Conservation (phyloP, 2,329 filamentous ascomycete genomes). For the Aspergillus texensis region DNA sequence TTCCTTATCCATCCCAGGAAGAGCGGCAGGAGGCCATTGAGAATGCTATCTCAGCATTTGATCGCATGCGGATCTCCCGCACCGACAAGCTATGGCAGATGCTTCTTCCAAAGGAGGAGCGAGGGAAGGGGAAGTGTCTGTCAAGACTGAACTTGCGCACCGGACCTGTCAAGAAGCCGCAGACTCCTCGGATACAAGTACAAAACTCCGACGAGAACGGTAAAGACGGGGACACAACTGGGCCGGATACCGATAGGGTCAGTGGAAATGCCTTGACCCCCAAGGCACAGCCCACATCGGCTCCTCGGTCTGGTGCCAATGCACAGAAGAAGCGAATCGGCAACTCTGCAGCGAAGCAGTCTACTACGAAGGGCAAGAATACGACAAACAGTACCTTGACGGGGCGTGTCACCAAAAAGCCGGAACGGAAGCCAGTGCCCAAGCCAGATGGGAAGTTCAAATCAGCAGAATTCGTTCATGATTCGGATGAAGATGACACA, state of each 20-base stretch:
- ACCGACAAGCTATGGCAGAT: conserved; percentile 65
- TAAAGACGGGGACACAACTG: conserved; percentile 37
- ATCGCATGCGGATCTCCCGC: conserved; percentile 61
- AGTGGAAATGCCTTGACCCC: conserved; percentile 29
- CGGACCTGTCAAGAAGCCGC: conserved; percentile 42
- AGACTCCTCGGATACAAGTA: conserved; percentile 42
- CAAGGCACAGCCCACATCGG: conserved; percentile 28
- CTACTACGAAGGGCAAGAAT: conserved; percentile 49
- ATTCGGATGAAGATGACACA: conserved; percentile 54
- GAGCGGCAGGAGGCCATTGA: conserved; percentile 64
- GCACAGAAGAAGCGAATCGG: conserved; percentile 41
- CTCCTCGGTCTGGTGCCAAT: conserved; percentile 29
- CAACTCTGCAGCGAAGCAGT: conserved; percentile 49
- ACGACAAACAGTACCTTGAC: conserved; percentile 51
- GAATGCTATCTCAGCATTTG: conserved; percentile 64
- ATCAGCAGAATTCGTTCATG: conserved; percentile 56
- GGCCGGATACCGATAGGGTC: conserved; percentile 42
- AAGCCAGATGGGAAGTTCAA: conserved; percentile 52
- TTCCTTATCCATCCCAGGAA: conserved; percentile 58
- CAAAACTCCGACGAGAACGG: conserved; percentile 39
- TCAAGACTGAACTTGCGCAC: conserved; percentile 59
- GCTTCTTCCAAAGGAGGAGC: conserved; percentile 61
- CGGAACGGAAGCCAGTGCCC: conserved; percentile 40
- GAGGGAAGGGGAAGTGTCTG: conserved; percentile 63
- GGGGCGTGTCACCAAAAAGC: conserved; percentile 50